Conservation (phyloP, 2,329 filamentous ascomycete species). For the Fonsecaea erecta region DNA sequence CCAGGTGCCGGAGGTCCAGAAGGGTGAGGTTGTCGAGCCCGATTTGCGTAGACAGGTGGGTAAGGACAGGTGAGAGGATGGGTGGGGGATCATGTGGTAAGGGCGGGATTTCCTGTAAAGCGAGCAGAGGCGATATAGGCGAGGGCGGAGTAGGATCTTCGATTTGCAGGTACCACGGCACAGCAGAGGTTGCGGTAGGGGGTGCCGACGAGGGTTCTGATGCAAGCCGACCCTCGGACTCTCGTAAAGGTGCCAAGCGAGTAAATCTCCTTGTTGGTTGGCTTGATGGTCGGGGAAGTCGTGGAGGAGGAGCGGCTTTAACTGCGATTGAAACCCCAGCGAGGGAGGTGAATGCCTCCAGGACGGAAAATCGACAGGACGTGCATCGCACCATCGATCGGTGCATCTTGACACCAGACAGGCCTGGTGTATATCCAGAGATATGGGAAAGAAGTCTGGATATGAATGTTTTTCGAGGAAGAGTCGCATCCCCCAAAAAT, state of each 20-base stretch:
- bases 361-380: slow-evolving; percentile 30
- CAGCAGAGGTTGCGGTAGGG: slow-evolving; percentile 27
- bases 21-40: slow-evolving; percentile 81
- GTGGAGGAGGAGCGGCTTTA: background rate
- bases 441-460: background rate
- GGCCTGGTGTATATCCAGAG: background rate
- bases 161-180: slow-evolving; percentile 88
- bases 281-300: background rate
- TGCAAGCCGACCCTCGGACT: background rate
- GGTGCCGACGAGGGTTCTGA: slow-evolving; percentile 5
- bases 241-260: slow-evolving; percentile 4
- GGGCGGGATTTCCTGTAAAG: slow-evolving; percentile 63
- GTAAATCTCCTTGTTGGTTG: slow-evolving; percentile 2
- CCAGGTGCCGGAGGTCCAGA: slow-evolving; percentile 80
- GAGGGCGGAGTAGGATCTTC: slow-evolving; percentile 52
- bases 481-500: background rate
- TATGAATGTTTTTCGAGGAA: background rate
- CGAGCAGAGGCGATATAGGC: slow-evolving; percentile 50
- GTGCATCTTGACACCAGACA: slow-evolving; percentile 21
- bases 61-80: slow-evolving; percentile 72
- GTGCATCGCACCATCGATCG: slow-evolving; percentile 28
- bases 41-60: slow-evolving; percentile 80
- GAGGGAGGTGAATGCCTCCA: slow-evolving; percentile 36
- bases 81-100: slow-evolving; percentile 72
- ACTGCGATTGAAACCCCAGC: slow-evolving; percentile 27